Base-by-base conservation (phyloP, 75 land plant genomes). In the Pinus taeda region DNA sequence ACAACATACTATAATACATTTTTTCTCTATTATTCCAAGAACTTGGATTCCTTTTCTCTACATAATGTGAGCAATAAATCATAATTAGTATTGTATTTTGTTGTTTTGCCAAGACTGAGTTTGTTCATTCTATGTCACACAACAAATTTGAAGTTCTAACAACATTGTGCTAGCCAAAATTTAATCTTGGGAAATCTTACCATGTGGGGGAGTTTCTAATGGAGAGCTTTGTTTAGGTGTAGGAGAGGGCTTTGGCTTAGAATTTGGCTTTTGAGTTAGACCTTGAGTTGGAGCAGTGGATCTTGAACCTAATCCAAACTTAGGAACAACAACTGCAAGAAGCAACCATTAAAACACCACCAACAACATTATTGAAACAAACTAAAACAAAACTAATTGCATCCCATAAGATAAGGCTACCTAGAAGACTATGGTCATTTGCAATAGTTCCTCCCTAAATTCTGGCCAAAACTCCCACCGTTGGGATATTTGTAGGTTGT, bases 401-500 rank as follows among this genome's bases (percentile, higher is more conserved):
- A 69, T 17, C 42, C 22, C 53, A 18, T 39, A 42, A 39, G 71
- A 37, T 0, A 42, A 39, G 22, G 18, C 21, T 83, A 88, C 92
- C 94, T 59, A 81, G 78, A 76, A 81, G 79, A 18, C 77, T 83
- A 75, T 89, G 86, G 63, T 76, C 83, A 65, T 76, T 78, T 4
- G 88, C 84, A 36, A 79, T 74, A n/a, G n/a, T 69, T 69, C 71
- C 71, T 8, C 9, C 49, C 20, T 64, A 37, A 0, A 95, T 75
- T 13, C 95, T 77, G 14, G 99, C 98, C 74, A 97, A 59, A 5
- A 92, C 73, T 3, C 99, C 99, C 24, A 97, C 71, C 53, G 94
- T 39, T 22, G 98, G 95, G 22, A 88, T 96, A 79, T 90, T 92
- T 97, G 55, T 95, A 97, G 49, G 94, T 90, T n/a, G 99, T 86